Base-by-base conservation (phyloP, 768 basidiomycete genomes). In the Gautieria morchelliformis region DNA sequence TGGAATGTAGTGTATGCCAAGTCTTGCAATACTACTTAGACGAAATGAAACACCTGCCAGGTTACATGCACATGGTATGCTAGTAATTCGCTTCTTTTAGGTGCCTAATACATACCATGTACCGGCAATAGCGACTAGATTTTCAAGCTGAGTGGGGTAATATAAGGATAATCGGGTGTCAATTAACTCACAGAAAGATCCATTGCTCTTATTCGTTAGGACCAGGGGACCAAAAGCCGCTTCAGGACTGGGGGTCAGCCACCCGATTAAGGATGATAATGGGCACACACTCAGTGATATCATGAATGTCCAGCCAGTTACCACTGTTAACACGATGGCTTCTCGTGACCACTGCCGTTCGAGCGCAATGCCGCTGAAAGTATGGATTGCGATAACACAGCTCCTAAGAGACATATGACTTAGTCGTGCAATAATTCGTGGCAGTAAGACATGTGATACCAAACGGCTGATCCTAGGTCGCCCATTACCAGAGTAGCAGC, bases 41-140 rank as follows among this genome's bases (percentile, higher is more conserved):
- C 5, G 53, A 55, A 22, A 55, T 55, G 19, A 55, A 55, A 41
- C 53, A 55, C 53, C 53, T 55, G 37, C 8, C 3, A 8, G 48
- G 19, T 19, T 1, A 35, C 17, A 17, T 49, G 2, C n/a, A 37
- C 5, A 9, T 37, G 24, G 7, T 30, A 6, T 15, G 48, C 30
- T 49, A 27, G 27, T 27, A 2, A 27, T 27, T 27, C 27, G 27
- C 27, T 27, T 8, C 24, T 30, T 12, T 1, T 1, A 30, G 27
- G 5, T 27, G 27, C 30, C 19, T 14, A 11, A 24, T 14, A 39
- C 17, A 17, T 40, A 55, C 53, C 53, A 55, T 22, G 53, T 55
- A 4, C 53, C 53, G 5, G 53, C 53, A 46, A 55, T 45, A 5
- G 53, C 46, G 45, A 55, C 53, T 55, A n/a, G 4, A 3, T 6